A percentile compares a stretch with the other conserved stretches of the same genome.
phyloP scores from a whole-genome alignment of 495 filamentous ascomycete genomes.

The Aspergillus mulundensis region DNA sequence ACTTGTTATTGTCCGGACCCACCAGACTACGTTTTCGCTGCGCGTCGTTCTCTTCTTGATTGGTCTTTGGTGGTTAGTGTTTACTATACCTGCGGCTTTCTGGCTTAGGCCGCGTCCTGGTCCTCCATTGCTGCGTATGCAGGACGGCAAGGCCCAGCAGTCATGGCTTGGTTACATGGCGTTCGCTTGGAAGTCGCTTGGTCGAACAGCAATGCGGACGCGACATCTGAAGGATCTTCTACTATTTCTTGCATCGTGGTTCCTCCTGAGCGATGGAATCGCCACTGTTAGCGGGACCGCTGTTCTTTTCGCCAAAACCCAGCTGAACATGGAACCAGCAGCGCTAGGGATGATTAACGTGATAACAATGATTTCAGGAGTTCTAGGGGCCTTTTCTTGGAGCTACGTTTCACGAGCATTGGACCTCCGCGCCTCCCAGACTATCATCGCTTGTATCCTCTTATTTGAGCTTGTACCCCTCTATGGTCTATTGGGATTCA shows the following conservation, averaged over 20 bases:
- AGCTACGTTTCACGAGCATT: conserved; percentile 64
- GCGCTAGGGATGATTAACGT: conserved; percentile 92
- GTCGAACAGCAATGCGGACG: conserved; percentile 72
- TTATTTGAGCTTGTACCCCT: conserved; percentile 90
- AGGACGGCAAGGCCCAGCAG: conserved; percentile 34
- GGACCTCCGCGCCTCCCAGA: conserved; percentile 69
- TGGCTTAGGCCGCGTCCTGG: conserved; percentile 92
- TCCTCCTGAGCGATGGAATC: conserved; percentile 88
- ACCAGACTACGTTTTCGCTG: conserved; percentile 72
- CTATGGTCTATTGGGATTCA: conserved; percentile 85
- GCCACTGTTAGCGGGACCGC: conserved; percentile 94
- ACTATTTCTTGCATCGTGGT: conserved; percentile 89
- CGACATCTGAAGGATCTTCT: conserved; percentile 78
- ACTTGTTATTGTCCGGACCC: conserved; percentile 60
- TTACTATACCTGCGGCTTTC: conserved; percentile 82
- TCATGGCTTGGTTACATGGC: conserved; percentile 61
- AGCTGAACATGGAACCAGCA: conserved; percentile 82
- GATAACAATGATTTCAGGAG: conserved; percentile 75
- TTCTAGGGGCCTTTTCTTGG: conserved; percentile 89
- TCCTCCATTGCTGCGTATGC: conserved; percentile 57
- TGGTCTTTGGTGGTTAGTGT: conserved; percentile 91
- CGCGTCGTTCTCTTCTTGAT: conserved; percentile 81
- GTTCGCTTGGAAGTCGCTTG: conserved; percentile 83
- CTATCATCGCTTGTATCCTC: conserved; percentile 83
- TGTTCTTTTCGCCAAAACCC: conserved; percentile 91